Evolutionary conservation across 352 stramenopile species (phyloP).

Genomic region (Globisporangium canariense): DNA sequence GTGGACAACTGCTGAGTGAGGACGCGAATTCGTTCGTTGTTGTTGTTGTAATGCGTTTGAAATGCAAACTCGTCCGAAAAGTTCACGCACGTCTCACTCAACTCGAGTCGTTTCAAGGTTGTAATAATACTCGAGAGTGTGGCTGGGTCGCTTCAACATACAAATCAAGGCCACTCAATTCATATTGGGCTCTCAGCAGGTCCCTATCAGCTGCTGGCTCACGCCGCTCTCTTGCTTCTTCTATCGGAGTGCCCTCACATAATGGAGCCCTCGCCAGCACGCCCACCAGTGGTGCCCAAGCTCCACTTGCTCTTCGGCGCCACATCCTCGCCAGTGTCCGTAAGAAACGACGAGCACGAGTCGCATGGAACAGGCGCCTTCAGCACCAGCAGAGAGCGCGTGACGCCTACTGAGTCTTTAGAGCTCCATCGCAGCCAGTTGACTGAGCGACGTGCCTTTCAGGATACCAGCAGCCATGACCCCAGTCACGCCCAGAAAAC

Average conservation of each 20-base stretch:
- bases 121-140: too few relatives aligned
- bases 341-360: neutral
- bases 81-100: neutral
- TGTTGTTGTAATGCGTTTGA: neutral
- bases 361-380: neutral
- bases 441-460: neutral
- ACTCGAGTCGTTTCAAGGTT: neutral
- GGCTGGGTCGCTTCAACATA: too few relatives aligned
- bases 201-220: too few relatives aligned
- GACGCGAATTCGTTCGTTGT: neutral
- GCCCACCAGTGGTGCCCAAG: constrained; percentile 11
- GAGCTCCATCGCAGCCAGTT: constrained; percentile 1
- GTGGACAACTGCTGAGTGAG: neutral
- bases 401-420: neutral
- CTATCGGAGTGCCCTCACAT: neutral
- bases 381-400: neutral
- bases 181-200: too few relatives aligned
- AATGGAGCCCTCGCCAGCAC: constrained; percentile 17
- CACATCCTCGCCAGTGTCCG: neutral
- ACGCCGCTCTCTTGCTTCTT: neutral
- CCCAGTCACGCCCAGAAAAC: neutral
- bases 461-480: neutral
- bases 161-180: too few relatives aligned
- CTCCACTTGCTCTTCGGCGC: constrained; percentile 16
- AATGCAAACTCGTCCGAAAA: neutral